Base-by-base conservation (phyloP, 2,329 filamentous ascomycete species). In the Fusarium chaquense region DNA sequence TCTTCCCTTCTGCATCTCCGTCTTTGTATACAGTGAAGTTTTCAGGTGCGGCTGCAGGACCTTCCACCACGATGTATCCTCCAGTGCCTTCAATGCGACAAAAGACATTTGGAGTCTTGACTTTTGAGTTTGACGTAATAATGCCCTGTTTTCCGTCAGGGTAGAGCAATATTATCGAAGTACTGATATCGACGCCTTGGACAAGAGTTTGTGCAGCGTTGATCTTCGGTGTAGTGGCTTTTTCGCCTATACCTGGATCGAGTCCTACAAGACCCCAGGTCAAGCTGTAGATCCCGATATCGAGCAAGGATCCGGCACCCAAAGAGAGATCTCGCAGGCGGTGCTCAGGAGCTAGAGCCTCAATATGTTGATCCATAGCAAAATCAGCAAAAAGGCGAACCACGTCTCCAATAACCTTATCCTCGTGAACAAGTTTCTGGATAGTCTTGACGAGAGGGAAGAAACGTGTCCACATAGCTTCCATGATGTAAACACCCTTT, bases 391-490 rank as follows among this genome's bases (percentile, higher is more conserved):
- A 81, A 0, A 78, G 77, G 0, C 81, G 77, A 16, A 76, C 74
- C 1, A 83, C 74, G 1, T 78, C 73, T 6, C 83, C 82, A 38
- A 84, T 78, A 15, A 68, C 75, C 45, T 79, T 79, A 7, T 84
- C 79, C 20, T 79, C 72, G 49, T 83, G 79, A 1, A 84, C 56
- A 1, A 82, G 43, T 13, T 73, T 71, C 45, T 77, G 76, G 0
- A 84, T 59, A 8, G 76, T 72, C 36, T 69, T 72, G 3, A 80
- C 74, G 3, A 84, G 67, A 0, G 83, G 81, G 20, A 77, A 81
- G 72, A 81, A 81, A 13, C 82, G 79, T 5, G 80, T 80, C 83
- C 82, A 83, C 79, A 84, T 80, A 13, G 82, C 83, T 67, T 84
- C 83, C 75, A 82, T 81, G 26, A 84, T 67, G 57, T 81, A 84